Conservation (phyloP, 495 filamentous ascomycete species). For the Penicillium bovifimosum region DNA sequence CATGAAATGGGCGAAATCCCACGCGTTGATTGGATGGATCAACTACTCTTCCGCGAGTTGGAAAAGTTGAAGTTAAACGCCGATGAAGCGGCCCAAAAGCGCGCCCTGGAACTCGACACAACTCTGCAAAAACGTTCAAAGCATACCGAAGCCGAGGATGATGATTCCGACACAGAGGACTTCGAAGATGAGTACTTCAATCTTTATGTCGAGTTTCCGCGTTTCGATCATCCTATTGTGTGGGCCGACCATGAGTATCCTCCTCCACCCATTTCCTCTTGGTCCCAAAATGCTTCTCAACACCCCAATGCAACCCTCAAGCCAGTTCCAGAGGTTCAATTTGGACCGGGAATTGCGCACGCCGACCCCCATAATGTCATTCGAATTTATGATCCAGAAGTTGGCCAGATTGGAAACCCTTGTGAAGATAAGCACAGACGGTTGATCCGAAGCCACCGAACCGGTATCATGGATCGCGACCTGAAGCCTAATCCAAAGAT, state of each 20-base stretch:
- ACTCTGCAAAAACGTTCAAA: slow-evolving; percentile 19
- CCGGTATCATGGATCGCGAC: slow-evolving; percentile 86
- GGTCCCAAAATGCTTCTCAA: slow-evolving; percentile 54
- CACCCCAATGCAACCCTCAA: slow-evolving; percentile 65
- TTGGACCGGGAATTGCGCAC: slow-evolving; percentile 75
- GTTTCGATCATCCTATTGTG: slow-evolving; percentile 93
- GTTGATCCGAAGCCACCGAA: slow-evolving; percentile 87
- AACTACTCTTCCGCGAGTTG: slow-evolving; percentile 79
- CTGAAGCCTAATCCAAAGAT: slow-evolving; percentile 95
- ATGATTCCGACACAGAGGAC: slow-evolving; percentile 37
- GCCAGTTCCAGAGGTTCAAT: slow-evolving; percentile 73
- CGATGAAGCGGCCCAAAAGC: slow-evolving; percentile 38
- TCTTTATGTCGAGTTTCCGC: slow-evolving; percentile 84
- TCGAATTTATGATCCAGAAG: slow-evolving; percentile 88
- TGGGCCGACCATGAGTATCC: slow-evolving; percentile 93
- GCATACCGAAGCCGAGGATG: slow-evolving; percentile 18
- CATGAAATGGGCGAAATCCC: slow-evolving; percentile 97
- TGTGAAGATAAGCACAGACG: slow-evolving; percentile 92
- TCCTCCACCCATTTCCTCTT: slow-evolving; percentile 69
- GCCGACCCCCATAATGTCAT: slow-evolving; percentile 54
- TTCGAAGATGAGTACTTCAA: slow-evolving; percentile 56
- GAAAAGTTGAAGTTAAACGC: slow-evolving; percentile 67
- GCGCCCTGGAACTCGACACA: slow-evolving; percentile 28
- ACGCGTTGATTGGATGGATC: slow-evolving; percentile 89
- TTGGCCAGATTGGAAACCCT: slow-evolving; percentile 82